phyloP scores from a whole-genome alignment of 2,329 filamentous ascomycete species.

The Fusarium bactridioides region DNA sequence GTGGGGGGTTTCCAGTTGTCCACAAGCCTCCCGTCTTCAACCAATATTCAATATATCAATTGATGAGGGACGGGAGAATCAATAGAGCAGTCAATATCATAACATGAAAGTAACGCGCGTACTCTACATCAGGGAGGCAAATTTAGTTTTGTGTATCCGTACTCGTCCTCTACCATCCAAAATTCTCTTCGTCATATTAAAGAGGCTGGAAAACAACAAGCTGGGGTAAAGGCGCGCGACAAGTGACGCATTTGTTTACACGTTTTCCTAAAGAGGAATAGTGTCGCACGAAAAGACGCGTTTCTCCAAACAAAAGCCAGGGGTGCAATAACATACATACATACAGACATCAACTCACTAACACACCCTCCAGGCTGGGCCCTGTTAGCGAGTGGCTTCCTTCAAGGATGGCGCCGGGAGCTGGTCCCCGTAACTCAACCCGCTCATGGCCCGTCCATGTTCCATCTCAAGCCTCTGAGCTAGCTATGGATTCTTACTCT shows the following conservation, averaged over 20 bases:
- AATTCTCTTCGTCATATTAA: slow-evolving; percentile 9
- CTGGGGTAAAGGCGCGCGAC: slow-evolving; percentile 26
- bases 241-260: slow-evolving; percentile 52
- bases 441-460: slow-evolving; percentile 24
- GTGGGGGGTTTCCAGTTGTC: slow-evolving; percentile 16
- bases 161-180: neutral
- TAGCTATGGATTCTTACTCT: neutral
- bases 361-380: slow-evolving; percentile 20
- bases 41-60: slow-evolving; percentile 1
- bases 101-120: slow-evolving; percentile 1
- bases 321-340: slow-evolving; percentile 23
- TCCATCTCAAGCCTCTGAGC: slow-evolving; percentile 19
- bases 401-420: slow-evolving; percentile 36
- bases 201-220: slow-evolving; percentile 30
- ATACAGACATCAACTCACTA: neutral
- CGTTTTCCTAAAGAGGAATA: slow-evolving; percentile 41
- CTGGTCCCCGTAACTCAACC: slow-evolving; percentile 32
- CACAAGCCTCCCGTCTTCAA: slow-evolving; percentile 1
- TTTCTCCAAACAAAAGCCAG: slow-evolving; percentile 36
- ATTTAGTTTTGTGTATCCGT: neutral
- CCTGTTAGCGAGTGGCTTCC: slow-evolving; percentile 17
- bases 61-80: neutral
- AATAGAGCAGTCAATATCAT: neutral
- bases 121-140: slow-evolving; percentile 2
- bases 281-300: slow-evolving; percentile 46